These are phyloP conservation scores for Symbiodinium natans DNA, from an alignment of 73 alveolate genomes.

Conservation along the genomic window DNA sequence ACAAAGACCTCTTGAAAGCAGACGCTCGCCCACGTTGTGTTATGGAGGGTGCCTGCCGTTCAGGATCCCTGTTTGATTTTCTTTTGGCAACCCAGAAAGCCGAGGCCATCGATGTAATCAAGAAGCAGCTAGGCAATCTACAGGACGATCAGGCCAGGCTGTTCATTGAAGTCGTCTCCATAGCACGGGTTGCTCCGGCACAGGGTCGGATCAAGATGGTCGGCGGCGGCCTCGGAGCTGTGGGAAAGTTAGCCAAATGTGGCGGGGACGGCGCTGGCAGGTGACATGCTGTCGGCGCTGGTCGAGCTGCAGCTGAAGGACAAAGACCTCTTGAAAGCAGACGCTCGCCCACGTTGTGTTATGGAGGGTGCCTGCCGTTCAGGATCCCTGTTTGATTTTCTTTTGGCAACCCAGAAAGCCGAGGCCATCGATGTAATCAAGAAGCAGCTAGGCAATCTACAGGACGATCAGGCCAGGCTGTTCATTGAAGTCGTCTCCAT, in stretches of 20 bases:
- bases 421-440: conserved; percentile 11
- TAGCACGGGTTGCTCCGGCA: conserved; percentile 2
- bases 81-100: conserved; percentile 16
- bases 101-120: conserved; percentile 8
- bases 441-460: not conserved
- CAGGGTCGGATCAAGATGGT: not conserved
- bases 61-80: not conserved
- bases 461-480: conserved; percentile 21
- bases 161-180: conserved; percentile 4
- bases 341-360: too few relatives aligned
- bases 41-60: not conserved
- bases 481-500: not conserved
- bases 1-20: too few relatives aligned
- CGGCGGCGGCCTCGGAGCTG: conserved; percentile 24
- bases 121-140: not conserved
- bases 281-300: conserved; percentile 21
- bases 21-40: too few relatives aligned
- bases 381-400: not conserved
- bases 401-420: conserved; percentile 10
- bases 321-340: too few relatives aligned
- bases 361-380: not conserved
- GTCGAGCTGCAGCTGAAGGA: too few relatives aligned
- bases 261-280: conserved; percentile 28
- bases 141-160: conserved; percentile 15
- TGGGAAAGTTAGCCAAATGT: not conserved